A percentile compares a stretch with the other conserved stretches of the same genome.
These are phyloP conservation scores for Lactifluus hygrophoroides DNA, from an alignment of 768 basidiomycete species.

Conservation along the genomic window DNA sequence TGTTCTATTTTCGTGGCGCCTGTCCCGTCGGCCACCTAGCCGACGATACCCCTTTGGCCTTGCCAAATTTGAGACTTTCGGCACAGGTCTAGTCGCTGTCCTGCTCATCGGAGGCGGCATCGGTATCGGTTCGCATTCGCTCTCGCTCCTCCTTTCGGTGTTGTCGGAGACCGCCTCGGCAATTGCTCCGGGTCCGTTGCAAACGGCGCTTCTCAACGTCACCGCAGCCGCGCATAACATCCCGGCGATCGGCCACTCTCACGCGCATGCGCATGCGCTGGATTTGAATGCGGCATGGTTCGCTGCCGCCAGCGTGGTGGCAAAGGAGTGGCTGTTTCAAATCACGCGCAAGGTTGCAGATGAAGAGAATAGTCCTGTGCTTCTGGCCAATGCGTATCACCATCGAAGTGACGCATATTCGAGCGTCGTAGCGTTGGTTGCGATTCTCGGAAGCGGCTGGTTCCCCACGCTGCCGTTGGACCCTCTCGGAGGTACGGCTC, in stretches of 20 bases:
- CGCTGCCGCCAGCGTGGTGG: conserved; percentile 66
- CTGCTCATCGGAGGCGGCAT: conserved; percentile 78
- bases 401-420: conserved; percentile 97
- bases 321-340: conserved; percentile 92
- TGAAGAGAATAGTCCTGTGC: conserved; percentile 82
- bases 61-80: conserved; percentile 92
- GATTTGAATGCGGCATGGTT: conserved; percentile 98
- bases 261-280: conserved; percentile 48
- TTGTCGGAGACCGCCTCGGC: conserved; percentile 58
- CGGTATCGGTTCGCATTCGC: conserved; percentile 87
- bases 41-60: conserved; percentile 79
- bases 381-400: conserved; percentile 94
- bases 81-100: conserved; percentile 83
- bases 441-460: conserved; percentile 84
- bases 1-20: conserved; percentile 79
- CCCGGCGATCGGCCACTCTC: conserved; percentile 39
- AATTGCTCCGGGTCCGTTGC: conserved; percentile 54
- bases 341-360: conserved; percentile 84
- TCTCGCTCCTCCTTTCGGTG: conserved; percentile 68
- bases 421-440: conserved; percentile 81
- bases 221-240: conserved; percentile 47
- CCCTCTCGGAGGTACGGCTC: conserved; percentile 74
- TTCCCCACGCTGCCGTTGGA: conserved; percentile 86
- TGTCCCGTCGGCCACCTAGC: conserved; percentile 76
- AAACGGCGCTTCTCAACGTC: conserved; percentile 51